These are phyloP conservation scores for Monosporascus ibericus DNA, from an alignment of 2,329 filamentous ascomycete genomes.

Conservation along the genomic window DNA sequence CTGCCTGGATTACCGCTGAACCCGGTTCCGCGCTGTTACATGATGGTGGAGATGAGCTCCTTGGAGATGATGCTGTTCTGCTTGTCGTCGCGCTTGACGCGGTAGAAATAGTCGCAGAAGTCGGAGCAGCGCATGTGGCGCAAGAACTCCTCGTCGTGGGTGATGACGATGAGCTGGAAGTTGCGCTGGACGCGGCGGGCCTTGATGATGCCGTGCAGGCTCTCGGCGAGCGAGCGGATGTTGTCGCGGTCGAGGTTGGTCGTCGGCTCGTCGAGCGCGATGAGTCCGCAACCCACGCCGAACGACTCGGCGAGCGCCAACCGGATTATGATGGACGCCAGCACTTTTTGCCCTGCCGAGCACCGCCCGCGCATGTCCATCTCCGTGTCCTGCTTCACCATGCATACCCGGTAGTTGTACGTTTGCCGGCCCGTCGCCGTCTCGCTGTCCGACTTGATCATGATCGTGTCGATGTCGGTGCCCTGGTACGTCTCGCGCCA, in stretches of 20 bases:
- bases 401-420: constrained; percentile 97
- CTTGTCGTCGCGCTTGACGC: constrained; percentile 72
- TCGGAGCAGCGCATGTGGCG: constrained; percentile 90
- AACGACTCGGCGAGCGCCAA: constrained; percentile 95
- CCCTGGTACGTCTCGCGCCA: constrained; percentile 97
- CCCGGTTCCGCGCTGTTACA: constrained; percentile 16
- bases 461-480: constrained; percentile 93
- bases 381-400: constrained; percentile 95
- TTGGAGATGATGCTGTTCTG: constrained; percentile 85
- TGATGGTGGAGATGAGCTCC: constrained; percentile 51
- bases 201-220: constrained; percentile 81
- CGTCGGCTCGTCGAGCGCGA: constrained; percentile 94
- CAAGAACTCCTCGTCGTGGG: constrained; percentile 95
- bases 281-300: constrained; percentile 89
- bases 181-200: constrained; percentile 79
- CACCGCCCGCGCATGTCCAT: constrained; percentile 99
- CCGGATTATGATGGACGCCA: constrained; percentile 95
- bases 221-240: constrained; percentile 80
- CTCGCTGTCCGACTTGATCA: constrained; percentile 90
- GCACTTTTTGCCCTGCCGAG: constrained; percentile 92
- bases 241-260: constrained; percentile 96
- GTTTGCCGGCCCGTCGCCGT: constrained; percentile 64
- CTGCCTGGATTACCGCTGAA: not conserved
- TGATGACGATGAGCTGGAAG: constrained; percentile 97
- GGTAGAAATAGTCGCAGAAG: constrained; percentile 87